Percentiles rank a stretch among this genome's conserved stretches.
Conservation (phyloP, 192 early-diverging fungal genomes). For the Coemansia sp. region DNA sequence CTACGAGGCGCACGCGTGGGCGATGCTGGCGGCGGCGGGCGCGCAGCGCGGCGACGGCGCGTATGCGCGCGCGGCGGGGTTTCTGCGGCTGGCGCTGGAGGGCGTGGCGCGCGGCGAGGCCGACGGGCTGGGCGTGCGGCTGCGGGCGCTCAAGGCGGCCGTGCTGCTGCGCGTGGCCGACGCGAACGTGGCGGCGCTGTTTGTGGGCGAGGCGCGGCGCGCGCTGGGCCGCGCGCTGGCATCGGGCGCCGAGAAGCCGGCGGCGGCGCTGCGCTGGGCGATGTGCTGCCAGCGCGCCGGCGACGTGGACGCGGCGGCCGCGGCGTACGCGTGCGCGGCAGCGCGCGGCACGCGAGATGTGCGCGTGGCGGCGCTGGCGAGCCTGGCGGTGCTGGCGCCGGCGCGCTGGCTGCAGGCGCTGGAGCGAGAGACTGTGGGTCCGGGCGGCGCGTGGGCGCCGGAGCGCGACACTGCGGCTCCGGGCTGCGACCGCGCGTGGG, state of each 20-base stretch:
- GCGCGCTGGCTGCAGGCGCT: too few relatives aligned
- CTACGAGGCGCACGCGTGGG: conserved; percentile 47
- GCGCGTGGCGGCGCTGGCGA: conserved; percentile 20
- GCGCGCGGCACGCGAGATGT: conserved; percentile 6
- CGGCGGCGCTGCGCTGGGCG: conserved; percentile 35
- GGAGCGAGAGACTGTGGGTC: too few relatives aligned
- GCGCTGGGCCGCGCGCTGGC: conserved; percentile 25
- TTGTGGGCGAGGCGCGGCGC: conserved; percentile 21
- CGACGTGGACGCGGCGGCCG: conserved; percentile 24
- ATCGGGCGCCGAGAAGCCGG: conserved; percentile 2
- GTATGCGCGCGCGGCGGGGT: conserved; percentile 23
- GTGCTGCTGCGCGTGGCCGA: conserved; percentile 27
- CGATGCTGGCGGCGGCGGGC: conserved; percentile 35
- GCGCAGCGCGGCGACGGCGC: conserved; percentile 11
- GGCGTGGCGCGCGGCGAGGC: conserved; percentile 33
- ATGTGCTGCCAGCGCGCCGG: conserved; percentile 43
- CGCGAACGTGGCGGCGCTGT: conserved; percentile 11
- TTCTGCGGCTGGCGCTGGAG: conserved; percentile 33
- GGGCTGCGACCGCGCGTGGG: conserved; percentile 7
- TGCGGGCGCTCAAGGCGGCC: conserved; percentile 21
- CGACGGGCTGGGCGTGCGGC: conserved; percentile 10
- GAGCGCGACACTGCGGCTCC: too few relatives aligned
- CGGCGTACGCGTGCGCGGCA: conserved; percentile 30
- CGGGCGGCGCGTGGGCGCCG: too few relatives aligned
- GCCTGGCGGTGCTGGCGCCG: conserved; percentile 13